phyloP scores from a whole-genome alignment of 1,284 basidiomycete genomes.

The Puccinia coronata region DNA sequence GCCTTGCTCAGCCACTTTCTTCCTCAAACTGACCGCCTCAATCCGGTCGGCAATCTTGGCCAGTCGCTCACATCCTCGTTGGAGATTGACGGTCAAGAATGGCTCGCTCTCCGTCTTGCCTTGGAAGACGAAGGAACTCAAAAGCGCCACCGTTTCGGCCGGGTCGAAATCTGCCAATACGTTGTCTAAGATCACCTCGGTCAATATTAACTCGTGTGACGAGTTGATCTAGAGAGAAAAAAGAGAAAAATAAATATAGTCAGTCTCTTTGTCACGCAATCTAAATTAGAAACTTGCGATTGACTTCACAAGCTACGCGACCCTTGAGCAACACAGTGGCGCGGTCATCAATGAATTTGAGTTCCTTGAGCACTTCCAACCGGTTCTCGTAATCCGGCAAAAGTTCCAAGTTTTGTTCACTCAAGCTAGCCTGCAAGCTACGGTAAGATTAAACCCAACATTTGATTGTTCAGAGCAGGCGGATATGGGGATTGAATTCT shows the following conservation, averaged over 20 bases:
- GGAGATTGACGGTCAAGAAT: conserved; percentile 72
- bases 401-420: conserved; percentile 94
- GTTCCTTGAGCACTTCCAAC: conserved; percentile 82
- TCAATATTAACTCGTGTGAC: conserved; percentile 89
- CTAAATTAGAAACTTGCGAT: conserved; percentile 44
- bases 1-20: conserved; percentile 77
- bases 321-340: conserved; percentile 94
- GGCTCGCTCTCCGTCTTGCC: conserved; percentile 92
- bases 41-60: conserved; percentile 79
- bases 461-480: no score
- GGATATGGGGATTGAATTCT: no score
- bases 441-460: not conserved
- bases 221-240: conserved; percentile 77
- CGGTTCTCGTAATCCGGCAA: conserved; percentile 96
- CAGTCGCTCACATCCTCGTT: conserved; percentile 77
- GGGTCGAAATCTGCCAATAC: conserved; percentile 84
- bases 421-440: conserved; percentile 62
- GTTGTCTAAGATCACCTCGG: conserved; percentile 96
- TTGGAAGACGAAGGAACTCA: conserved; percentile 95
- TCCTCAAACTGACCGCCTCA: conserved; percentile 72
- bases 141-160: conserved; percentile 92
- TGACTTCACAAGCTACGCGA: conserved; percentile 92
- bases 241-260: no score
- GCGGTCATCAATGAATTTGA: conserved; percentile 90
- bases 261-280: no score